Base-by-base conservation (phyloP, 768 basidiomycete species). In the Agaricus blazei region DNA sequence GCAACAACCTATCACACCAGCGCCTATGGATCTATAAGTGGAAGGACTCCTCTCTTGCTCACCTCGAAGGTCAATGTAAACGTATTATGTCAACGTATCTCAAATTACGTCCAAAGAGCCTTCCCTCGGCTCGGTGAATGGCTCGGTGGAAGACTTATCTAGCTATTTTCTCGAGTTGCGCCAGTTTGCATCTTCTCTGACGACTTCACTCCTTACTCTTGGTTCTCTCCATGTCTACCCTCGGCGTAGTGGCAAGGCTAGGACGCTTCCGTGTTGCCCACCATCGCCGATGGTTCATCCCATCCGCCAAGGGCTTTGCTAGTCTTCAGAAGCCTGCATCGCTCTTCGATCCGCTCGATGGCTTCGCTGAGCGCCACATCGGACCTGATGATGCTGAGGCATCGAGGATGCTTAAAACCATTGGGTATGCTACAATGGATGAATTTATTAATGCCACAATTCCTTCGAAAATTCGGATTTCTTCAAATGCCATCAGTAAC, bases 341-440 rank as follows among this genome's bases (percentile, higher is more conserved):
- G 29, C 76, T 95, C 60, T 93, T 96, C 68, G 79, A 85, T 11
- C 84, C 94, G 2, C 77, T 97, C 60, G 96, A 99, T 73, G 88
- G 86, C 34, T 98, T 98, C 73, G 69, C 85, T 44, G 84, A 90
- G 62, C 84, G 96, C 31, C 96, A 99, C 70, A 85, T 98, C 62
- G 97, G 96, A 12, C 96, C 96, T 12, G 87, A 94, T 65, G 83
- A 83, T 56, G 69, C 72, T n/a, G 93, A 96, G 71, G 82, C 87
- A 26, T 72, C 79, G 2, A 75, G 76, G 44, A 98, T 98, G 96
- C 88, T 99, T 58, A 72, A 79, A 3, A 75, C 79, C 57, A 72
- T 99, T 28, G 95, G 95, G 26, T 97, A 91, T 67, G 73, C 84
- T 58, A 84, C 88, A 38, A 87, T 98, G 80, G 93, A 97, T 48